These are phyloP conservation scores for Triticum dicoccoides DNA, from an alignment of 176 grass and related monocot genomes.

Conservation along the genomic window DNA sequence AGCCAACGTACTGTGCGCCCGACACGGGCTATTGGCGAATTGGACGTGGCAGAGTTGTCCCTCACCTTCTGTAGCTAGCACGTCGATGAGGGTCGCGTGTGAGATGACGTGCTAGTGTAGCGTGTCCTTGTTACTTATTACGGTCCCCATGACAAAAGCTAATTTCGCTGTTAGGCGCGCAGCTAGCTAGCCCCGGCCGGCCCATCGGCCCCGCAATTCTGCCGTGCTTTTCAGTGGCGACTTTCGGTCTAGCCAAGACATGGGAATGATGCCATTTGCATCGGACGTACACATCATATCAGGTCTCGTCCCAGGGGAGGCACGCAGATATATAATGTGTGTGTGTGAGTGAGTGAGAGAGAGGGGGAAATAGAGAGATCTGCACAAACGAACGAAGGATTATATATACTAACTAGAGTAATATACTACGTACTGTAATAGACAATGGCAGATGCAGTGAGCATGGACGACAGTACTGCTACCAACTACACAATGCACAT, in stretches of 20 bases:
- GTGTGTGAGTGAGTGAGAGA: too few species aligned
- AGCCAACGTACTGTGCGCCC: background rate
- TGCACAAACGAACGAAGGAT: background rate
- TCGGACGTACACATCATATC: background rate
- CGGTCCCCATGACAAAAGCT: background rate
- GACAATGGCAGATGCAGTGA: background rate
- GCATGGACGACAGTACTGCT: background rate
- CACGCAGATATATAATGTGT: background rate
- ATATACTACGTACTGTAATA: background rate
- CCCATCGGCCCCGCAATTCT: conserved; percentile 2
- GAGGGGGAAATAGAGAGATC: background rate
- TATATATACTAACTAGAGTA: background rate
- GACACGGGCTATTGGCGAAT: conserved; percentile 6
- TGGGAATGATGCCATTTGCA: conserved; percentile 33
- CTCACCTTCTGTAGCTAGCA: background rate
- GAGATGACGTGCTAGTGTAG: background rate
- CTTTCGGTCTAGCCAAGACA: conserved; percentile 47
- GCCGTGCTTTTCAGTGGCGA: conserved; percentile 28
- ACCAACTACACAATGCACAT: background rate
- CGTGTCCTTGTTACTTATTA: too few species aligned
- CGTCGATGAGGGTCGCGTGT: background rate
- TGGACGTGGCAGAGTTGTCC: background rate
- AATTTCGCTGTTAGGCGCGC: conserved; percentile 8
- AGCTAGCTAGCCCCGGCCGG: background rate
- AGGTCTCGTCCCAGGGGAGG: background rate